A percentile compares a stretch with the other conserved stretches of the same genome.
Evolutionary conservation across 75 land plant species (phyloP).

Genomic region (Picea sitchensis): DNA sequence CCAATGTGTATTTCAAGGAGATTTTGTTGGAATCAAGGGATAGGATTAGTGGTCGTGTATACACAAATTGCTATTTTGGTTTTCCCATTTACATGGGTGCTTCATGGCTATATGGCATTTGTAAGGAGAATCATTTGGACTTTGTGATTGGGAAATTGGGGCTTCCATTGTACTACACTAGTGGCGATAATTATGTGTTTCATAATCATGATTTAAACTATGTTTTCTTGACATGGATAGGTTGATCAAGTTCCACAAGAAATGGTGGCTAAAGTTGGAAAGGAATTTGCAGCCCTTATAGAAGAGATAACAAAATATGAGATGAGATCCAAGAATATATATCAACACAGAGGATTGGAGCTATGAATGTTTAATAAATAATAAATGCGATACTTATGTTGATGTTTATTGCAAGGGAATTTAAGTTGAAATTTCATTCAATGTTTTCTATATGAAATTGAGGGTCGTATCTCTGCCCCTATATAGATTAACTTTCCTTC

Average conservation of each 20-base stretch:
- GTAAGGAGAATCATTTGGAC: constrained; percentile 43
- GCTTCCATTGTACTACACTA: constrained; percentile 40
- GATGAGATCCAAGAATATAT: constrained; percentile 26
- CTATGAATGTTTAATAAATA: too few species aligned
- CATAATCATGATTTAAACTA: constrained; percentile 46
- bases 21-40: constrained; percentile 43
- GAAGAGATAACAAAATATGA: constrained; percentile 37
- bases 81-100: constrained; percentile 57
- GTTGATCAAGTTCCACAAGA: constrained; percentile 41
- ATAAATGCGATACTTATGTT: too few species aligned
- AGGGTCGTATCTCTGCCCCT: too few species aligned
- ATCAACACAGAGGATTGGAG: constrained; percentile 11
- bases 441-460: too few species aligned
- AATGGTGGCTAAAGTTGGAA: constrained; percentile 30
- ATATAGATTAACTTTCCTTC: too few species aligned
- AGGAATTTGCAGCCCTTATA: constrained; percentile 30
- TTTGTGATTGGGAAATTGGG: constrained; percentile 36
- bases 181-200: constrained; percentile 49
- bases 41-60: constrained; percentile 44
- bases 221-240: constrained; percentile 39
- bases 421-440: too few species aligned
- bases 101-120: constrained; percentile 49
- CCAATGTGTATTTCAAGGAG: constrained; percentile 20
- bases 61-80: constrained; percentile 44
- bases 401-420: too few species aligned